Conservation (phyloP, 2,329 filamentous ascomycete genomes). For the Ophiostoma triangulosporum region DNA sequence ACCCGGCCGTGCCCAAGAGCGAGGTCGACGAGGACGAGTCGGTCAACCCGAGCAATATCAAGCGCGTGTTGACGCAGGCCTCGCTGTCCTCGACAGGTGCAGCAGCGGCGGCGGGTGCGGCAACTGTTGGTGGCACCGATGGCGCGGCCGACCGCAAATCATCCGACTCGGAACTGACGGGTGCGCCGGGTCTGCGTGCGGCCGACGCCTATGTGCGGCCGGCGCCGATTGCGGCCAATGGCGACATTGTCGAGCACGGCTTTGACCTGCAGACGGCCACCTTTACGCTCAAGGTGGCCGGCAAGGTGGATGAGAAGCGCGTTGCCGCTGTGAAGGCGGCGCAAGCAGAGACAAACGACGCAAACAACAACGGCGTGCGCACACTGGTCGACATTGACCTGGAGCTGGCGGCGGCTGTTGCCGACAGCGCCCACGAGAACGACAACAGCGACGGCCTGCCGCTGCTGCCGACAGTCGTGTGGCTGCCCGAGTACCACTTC, state of each 20-base stretch:
- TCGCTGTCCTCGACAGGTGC: conserved; percentile 45
- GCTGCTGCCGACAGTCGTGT: conserved; percentile 57
- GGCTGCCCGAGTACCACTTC: conserved; percentile 86
- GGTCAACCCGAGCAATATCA: conserved; percentile 64
- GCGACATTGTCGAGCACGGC: conserved; percentile 54
- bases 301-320: conserved; percentile 1
- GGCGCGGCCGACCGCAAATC: neutral
- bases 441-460: conserved; percentile 2
- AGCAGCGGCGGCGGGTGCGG: conserved; percentile 21
- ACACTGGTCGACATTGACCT: neutral
- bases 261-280: conserved; percentile 73
- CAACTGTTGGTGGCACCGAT: neutral
- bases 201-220: conserved; percentile 90
- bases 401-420: neutral
- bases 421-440: neutral
- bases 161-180: conserved; percentile 37
- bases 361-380: neutral
- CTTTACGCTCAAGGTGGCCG: conserved; percentile 59
- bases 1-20: conserved; percentile 16
- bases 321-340: neutral
- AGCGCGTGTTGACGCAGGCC: conserved; percentile 53
- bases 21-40: conserved; percentile 36
- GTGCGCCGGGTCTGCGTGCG: conserved; percentile 63
- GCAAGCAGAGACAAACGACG: neutral
- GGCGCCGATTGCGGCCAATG: conserved; percentile 61